phyloP scores from a whole-genome alignment of 257 asterid genomes.

The Fraxinus pennsylvanica region DNA sequence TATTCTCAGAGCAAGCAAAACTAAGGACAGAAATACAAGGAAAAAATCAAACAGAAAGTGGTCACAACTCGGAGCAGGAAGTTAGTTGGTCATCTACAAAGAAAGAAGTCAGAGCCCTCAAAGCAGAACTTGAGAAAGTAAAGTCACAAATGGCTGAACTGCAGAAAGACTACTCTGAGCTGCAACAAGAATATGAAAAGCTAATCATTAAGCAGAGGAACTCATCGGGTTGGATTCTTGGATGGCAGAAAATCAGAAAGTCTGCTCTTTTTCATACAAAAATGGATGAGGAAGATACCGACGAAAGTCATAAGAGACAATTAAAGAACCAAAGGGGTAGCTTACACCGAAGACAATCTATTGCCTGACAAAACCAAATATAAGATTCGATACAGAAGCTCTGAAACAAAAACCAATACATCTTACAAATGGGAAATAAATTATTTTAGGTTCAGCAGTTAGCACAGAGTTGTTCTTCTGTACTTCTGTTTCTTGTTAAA shows the following conservation, averaged over 20 bases:
- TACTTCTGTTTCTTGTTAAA: constrained; percentile 4
- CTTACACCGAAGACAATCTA: constrained; percentile 44
- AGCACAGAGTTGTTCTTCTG: constrained; percentile 6
- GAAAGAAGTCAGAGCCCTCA: constrained; percentile 65
- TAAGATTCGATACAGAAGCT: not conserved
- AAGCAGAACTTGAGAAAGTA: constrained; percentile 59
- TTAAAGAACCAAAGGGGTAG: constrained; percentile 32
- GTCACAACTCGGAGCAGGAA: constrained; percentile 52
- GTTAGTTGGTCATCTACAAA: constrained; percentile 45
- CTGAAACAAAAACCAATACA: not conserved
- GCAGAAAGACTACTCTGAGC: constrained; percentile 57
- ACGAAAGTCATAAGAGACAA: constrained; percentile 37
- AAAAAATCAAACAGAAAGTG: constrained; percentile 39
- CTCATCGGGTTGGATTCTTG: constrained; percentile 52
- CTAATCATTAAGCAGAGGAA: constrained; percentile 39
- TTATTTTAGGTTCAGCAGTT: constrained; percentile 16
- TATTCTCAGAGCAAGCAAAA: constrained; percentile 76
- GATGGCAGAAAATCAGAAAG: constrained; percentile 65
- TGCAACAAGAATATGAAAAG: constrained; percentile 57
- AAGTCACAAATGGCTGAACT: constrained; percentile 57
- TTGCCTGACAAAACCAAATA: constrained; percentile 30
- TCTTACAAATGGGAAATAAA: not conserved
- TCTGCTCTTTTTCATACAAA: constrained; percentile 48
- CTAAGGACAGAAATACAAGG: constrained; percentile 59
- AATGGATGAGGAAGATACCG: constrained; percentile 44